Evolutionary conservation across 352 stramenopile species (phyloP).

Genomic region (Globisporangium heterothallicum): DNA sequence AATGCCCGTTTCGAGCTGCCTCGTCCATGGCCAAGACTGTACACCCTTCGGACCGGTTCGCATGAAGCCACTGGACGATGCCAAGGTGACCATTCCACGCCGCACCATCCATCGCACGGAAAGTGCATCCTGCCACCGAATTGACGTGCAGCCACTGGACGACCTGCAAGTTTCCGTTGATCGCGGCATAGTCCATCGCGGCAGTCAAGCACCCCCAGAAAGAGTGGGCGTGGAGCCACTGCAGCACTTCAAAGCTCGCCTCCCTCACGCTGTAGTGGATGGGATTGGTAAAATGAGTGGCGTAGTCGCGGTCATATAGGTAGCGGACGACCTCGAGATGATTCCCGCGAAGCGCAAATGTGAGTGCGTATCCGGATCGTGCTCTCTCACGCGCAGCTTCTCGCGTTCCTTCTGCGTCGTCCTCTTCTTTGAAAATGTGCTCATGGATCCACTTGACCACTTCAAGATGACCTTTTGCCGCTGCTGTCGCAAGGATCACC

Average conservation of each 20-base stretch:
- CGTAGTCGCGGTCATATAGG: neutral
- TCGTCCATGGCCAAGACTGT: conserved; percentile 4
- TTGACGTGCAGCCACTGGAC: conserved; percentile 7
- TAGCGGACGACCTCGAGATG: too few species aligned
- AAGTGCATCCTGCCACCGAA: conserved; percentile 1
- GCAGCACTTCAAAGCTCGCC: neutral
- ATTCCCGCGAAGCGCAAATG: too few species aligned
- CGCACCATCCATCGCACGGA: conserved; percentile 2
- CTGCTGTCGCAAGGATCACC: neutral
- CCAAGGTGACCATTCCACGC: neutral
- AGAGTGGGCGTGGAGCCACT: conserved; percentile 3
- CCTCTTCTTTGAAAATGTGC: neutral
- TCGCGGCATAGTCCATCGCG: conserved; percentile 1
- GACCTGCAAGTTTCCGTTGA: neutral
- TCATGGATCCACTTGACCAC: conserved; percentile 2
- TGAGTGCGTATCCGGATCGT: too few species aligned
- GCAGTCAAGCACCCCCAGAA: neutral
- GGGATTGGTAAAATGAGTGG: neutral
- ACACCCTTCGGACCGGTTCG: conserved; percentile 2
- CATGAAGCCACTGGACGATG: conserved; percentile 4
- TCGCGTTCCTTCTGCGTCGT: neutral
- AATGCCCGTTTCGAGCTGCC: neutral
- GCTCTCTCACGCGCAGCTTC: too few species aligned
- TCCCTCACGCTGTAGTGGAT: too few species aligned
- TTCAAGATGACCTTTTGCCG: neutral